phyloP scores from a whole-genome alignment of 2,329 filamentous ascomycete species.

The Cordyceps fumosorosea region DNA sequence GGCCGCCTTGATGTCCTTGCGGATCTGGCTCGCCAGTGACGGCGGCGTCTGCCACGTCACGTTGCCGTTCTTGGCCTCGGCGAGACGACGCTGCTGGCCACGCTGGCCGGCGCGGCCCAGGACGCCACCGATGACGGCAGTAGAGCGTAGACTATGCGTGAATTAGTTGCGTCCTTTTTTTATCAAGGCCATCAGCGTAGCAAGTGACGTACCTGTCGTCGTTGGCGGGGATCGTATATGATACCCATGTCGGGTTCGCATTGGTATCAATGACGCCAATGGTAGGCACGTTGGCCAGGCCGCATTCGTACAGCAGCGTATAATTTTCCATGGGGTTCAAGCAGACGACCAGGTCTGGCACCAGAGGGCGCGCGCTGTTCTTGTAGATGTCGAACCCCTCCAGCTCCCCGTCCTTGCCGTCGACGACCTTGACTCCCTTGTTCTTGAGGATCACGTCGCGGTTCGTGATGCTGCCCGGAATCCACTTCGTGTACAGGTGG shows the following conservation, averaged over 20 bases:
- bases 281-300: slow-evolving; percentile 79
- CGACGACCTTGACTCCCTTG: slow-evolving; percentile 66
- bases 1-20: slow-evolving; percentile 24
- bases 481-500: slow-evolving; percentile 91
- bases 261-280: slow-evolving; percentile 95
- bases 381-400: slow-evolving; percentile 60
- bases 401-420: slow-evolving; percentile 60
- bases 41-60: slow-evolving; percentile 54
- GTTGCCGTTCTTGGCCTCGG: slow-evolving; percentile 52
- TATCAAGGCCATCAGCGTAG: neutral
- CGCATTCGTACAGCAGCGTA: slow-evolving; percentile 84
- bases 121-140: slow-evolving; percentile 76
- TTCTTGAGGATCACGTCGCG: slow-evolving; percentile 76
- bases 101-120: slow-evolving; percentile 77
- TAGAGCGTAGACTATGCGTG: slow-evolving; percentile 62
- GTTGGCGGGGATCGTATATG: slow-evolving; percentile 93
- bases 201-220: slow-evolving; percentile 67
- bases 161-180: slow-evolving; percentile 19
- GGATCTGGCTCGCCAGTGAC: slow-evolving; percentile 36
- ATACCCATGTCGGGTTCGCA: slow-evolving; percentile 85
- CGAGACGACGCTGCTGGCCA: slow-evolving; percentile 62
- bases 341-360: slow-evolving; percentile 87
- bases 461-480: slow-evolving; percentile 86
- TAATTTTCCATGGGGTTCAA: slow-evolving; percentile 92
- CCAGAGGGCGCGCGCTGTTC: slow-evolving; percentile 56